Evolutionary conservation across 2,329 filamentous ascomycete genomes (phyloP).

Genomic region (Didymella exigua): DNA sequence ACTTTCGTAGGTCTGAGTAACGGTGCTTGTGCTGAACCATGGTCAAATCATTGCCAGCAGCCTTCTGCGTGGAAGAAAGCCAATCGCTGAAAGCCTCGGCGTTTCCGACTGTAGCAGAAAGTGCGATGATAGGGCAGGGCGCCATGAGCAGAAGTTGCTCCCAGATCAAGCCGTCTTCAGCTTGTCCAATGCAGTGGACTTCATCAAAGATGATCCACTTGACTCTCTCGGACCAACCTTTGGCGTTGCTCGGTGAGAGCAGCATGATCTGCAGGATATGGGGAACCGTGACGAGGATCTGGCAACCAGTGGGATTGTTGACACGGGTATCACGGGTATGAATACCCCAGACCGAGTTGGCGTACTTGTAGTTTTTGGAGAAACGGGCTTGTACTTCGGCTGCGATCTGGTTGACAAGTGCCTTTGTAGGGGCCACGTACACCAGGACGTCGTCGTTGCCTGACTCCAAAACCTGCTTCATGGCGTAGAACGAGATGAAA

Average conservation of each 20-base stretch:
- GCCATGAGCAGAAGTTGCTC: slow-evolving; percentile 76
- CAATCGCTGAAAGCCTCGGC: slow-evolving; percentile 71
- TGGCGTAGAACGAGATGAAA: slow-evolving; percentile 84
- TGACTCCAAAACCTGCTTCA: slow-evolving; percentile 73
- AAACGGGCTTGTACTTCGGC: slow-evolving; percentile 78
- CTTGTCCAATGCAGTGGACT: slow-evolving; percentile 78
- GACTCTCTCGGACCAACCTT: slow-evolving; percentile 70
- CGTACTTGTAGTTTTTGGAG: slow-evolving; percentile 66
- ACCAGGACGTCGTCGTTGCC: slow-evolving; percentile 74
- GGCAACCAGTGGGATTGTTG: slow-evolving; percentile 74
- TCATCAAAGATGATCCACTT: slow-evolving; percentile 83
- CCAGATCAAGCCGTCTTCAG: slow-evolving; percentile 77
- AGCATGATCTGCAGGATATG: slow-evolving; percentile 82
- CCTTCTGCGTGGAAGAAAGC: slow-evolving; percentile 68
- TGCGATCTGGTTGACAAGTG: slow-evolving; percentile 81
- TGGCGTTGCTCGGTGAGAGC: slow-evolving; percentile 66
- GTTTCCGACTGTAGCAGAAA: slow-evolving; percentile 81
- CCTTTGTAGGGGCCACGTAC: slow-evolving; percentile 82
- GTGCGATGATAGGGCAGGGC: slow-evolving; percentile 77
- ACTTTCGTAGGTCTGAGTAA: slow-evolving; percentile 81
- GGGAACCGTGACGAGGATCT: slow-evolving; percentile 77
- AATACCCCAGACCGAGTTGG: slow-evolving; percentile 76
- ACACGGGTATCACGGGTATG: slow-evolving; percentile 77
- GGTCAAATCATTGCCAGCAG: slow-evolving; percentile 66
- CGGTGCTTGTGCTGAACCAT: slow-evolving; percentile 72